A percentile compares a stretch with the other conserved stretches of the same genome.
Conservation (phyloP, 2,329 filamentous ascomycete species). For the Fusarium denticulatum region DNA sequence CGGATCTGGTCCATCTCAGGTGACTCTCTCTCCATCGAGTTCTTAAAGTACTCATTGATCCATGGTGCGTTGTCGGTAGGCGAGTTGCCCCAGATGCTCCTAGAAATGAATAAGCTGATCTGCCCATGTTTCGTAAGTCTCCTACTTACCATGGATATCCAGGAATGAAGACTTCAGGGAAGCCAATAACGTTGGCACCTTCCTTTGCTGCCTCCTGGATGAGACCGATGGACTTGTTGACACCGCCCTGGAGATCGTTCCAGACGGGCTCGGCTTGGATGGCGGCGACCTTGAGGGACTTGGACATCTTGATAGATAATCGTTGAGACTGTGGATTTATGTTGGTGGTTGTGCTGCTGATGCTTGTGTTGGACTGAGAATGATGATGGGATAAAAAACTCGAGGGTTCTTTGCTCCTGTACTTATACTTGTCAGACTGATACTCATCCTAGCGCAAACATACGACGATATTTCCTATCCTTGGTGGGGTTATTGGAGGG, state of each 20-base stretch:
- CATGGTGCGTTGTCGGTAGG: constrained; percentile 48
- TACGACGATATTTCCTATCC: not conserved
- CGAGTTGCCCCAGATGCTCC: constrained; percentile 45
- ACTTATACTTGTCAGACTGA: not conserved
- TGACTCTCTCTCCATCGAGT: constrained; percentile 53
- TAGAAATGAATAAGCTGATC: constrained; percentile 17
- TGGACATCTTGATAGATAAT: not conserved
- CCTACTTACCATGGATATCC: constrained; percentile 57
- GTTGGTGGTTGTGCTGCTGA: not conserved
- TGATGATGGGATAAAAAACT: not conserved
- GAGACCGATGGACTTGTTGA: constrained; percentile 50
- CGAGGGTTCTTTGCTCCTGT: not conserved
- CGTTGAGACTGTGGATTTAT: not conserved
- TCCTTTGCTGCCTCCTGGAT: constrained; percentile 46
- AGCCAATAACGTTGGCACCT: constrained; percentile 50
- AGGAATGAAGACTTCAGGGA: constrained; percentile 58
- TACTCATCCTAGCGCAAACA: rapidly evolving
- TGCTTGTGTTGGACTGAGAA: not conserved
- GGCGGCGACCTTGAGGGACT: constrained; percentile 38
- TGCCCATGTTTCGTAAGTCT: not conserved
- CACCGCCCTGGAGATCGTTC: constrained; percentile 44
- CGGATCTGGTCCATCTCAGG: constrained; percentile 56
- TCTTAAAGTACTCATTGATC: constrained; percentile 57
- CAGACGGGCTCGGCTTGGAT: constrained; percentile 43
- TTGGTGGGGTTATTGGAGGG: not conserved